These are phyloP conservation scores for Claviceps spartinae DNA, from an alignment of 2,329 filamentous ascomycete species.

Conservation along the genomic window DNA sequence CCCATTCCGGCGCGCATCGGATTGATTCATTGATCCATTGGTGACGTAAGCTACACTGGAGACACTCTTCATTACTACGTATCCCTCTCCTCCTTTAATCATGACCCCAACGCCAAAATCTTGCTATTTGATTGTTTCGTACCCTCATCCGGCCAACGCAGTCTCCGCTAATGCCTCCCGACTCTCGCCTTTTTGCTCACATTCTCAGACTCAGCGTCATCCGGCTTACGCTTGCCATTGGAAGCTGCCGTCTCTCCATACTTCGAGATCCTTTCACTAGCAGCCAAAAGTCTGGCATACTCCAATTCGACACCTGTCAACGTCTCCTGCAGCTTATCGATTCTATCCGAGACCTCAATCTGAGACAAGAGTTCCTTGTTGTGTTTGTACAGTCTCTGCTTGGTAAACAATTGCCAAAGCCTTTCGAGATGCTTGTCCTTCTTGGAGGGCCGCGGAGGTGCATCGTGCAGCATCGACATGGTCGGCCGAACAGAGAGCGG, in stretches of 20 bases:
- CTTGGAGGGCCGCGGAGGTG: slow-evolving; percentile 30
- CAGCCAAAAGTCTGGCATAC: slow-evolving; percentile 51
- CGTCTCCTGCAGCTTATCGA: slow-evolving; percentile 59
- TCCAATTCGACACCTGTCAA: slow-evolving; percentile 56
- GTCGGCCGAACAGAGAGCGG: slow-evolving; percentile 42
- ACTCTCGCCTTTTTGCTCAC: slow-evolving; percentile 33
- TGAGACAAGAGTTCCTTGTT: slow-evolving; percentile 60
- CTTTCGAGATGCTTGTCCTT: slow-evolving; percentile 49
- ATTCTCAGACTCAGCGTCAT: slow-evolving; percentile 13
- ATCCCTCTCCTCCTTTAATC: background rate
- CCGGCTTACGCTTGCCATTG: slow-evolving; percentile 35
- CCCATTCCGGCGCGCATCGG: background rate
- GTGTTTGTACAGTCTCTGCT: slow-evolving; percentile 62
- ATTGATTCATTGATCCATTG: background rate
- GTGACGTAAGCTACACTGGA: background rate
- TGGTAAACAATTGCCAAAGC: slow-evolving; percentile 63
- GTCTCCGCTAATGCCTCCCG: slow-evolving; percentile 16
- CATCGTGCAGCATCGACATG: slow-evolving; percentile 26
- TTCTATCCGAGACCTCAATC: slow-evolving; percentile 52
- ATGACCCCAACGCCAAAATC: background rate
- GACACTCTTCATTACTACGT: background rate
- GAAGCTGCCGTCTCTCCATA: slow-evolving; percentile 10
- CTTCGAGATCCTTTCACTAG: slow-evolving; percentile 26
- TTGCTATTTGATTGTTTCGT: background rate
- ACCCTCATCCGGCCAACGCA: background rate